These are phyloP conservation scores for Fusarium sp. DNA, from an alignment of 2,329 filamentous ascomycete genomes.

Conservation along the genomic window DNA sequence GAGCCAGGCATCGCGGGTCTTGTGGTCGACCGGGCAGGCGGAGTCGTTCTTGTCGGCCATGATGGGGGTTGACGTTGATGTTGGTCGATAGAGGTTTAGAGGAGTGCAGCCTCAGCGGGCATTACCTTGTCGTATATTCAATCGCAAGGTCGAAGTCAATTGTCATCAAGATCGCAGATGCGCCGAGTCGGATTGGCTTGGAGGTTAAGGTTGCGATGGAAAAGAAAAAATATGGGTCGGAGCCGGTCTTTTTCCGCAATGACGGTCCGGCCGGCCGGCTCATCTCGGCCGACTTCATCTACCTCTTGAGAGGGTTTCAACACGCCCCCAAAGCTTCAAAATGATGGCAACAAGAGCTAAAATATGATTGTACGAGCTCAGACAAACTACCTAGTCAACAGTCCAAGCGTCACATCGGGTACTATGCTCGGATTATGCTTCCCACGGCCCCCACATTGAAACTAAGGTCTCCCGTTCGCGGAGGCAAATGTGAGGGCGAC, in stretches of 20 bases:
- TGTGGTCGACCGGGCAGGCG: constrained; percentile 89
- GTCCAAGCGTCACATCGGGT: too few relatives aligned
- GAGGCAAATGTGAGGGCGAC: too few relatives aligned
- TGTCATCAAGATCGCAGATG: constrained; percentile 43
- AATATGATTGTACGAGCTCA: too few relatives aligned
- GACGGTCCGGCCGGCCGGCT: constrained; percentile 5
- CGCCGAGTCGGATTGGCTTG: constrained; percentile 38
- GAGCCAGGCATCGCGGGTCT: constrained; percentile 88
- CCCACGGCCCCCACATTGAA: too few relatives aligned
- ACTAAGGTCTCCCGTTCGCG: too few relatives aligned
- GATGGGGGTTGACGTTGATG: neutral
- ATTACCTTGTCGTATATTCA: neutral
- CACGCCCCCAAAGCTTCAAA: too few relatives aligned
- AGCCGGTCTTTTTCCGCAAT: constrained; percentile 38
- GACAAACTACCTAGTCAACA: too few relatives aligned
- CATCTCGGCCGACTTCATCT: constrained; percentile 15
- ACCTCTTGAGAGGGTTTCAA: too few relatives aligned
- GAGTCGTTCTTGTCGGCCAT: constrained; percentile 48
- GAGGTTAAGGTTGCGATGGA: constrained; percentile 9
- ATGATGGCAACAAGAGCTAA: too few relatives aligned
- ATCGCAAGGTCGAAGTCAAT: constrained; percentile 20
- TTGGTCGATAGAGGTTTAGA: neutral
- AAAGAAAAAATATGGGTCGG: constrained; percentile 36
- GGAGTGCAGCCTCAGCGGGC: too few relatives aligned
- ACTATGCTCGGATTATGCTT: too few relatives aligned